Percentiles rank a stretch among this genome's conserved stretches.
phyloP scores from a whole-genome alignment of 75 land plant genomes.

The Sequoia sempervirens region DNA sequence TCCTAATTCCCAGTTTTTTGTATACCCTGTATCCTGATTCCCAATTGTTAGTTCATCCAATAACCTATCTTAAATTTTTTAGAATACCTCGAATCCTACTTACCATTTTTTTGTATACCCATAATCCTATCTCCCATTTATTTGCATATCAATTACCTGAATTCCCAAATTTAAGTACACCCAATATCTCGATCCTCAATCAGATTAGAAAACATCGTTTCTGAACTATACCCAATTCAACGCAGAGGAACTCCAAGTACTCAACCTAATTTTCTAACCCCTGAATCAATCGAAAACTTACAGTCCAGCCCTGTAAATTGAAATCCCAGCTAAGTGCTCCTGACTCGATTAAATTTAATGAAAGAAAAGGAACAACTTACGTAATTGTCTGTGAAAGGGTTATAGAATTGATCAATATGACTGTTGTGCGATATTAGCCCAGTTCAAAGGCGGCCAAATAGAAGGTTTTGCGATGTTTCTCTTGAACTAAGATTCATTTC shows the following conservation, averaged over 20 bases:
- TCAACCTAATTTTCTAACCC: background rate
- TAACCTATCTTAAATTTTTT: background rate
- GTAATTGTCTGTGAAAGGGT: background rate
- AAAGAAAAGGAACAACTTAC: background rate
- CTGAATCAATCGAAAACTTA: background rate
- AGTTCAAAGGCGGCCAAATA: background rate
- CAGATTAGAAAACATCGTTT: background rate
- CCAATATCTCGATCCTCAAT: background rate
- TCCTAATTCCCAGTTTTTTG: background rate
- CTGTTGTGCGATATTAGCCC: background rate
- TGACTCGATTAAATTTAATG: background rate
- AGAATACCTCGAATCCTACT: background rate
- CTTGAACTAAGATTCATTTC: background rate
- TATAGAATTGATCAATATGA: background rate
- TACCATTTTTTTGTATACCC: background rate
- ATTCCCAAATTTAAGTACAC: background rate
- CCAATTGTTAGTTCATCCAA: background rate
- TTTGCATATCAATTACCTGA: background rate
- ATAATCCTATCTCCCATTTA: background rate
- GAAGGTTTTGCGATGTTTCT: background rate
- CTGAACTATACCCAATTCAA: background rate
- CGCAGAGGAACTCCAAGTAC: background rate
- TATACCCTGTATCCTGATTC: background rate
- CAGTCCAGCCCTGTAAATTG: background rate
- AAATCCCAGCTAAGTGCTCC: background rate